Base-by-base conservation (phyloP, 139 green algal genomes). In the Chlorella sorokiniana region DNA sequence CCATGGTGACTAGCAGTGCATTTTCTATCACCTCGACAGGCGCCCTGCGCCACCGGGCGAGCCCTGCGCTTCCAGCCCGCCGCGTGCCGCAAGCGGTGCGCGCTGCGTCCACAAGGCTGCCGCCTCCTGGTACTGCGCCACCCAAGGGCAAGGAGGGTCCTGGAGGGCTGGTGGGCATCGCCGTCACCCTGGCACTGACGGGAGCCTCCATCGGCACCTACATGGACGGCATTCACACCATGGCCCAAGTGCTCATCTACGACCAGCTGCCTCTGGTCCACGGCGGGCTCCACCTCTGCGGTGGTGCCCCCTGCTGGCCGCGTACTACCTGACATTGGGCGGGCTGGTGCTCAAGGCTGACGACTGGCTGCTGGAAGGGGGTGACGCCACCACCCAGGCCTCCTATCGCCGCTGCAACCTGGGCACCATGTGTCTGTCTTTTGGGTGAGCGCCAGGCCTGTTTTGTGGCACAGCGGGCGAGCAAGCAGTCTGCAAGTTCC, bases 221-320 rank as follows among this genome's bases (percentile, higher is more conserved):
- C 51, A 45, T 79, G 35, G 72, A 79, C 51, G 83, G 82, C 64
- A 94, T 94, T n/a, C 90, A 94, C 78, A 86, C 83, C 14, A 65
- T 79, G 27, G 87, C 83, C 9, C 29, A 79, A 6, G 48, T 90
- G 9, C 86, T 93, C 68, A 75, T 89, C 4, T 94, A 94, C 48
- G 88, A 94, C 80, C 29, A 69, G n/a, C 54, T 82, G 3, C 86
- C 89, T 0, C 25, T 94, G 4, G 61, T 82, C 2, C 51, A 90
- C 25, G 89, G 84, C 37, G 48, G 74, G 29, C 82, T 93, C 16
- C 51, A 93, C 89, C 16, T 90, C 82, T 0, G 27, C 73, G 20
- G 27, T 78, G 3, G 89, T 93, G n/a, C 89, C 89, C 78, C 1
- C 83, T 93, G 63, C 86, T 93, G 27, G 87, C 81, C 48, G 62